These are phyloP conservation scores for Alternaria ventricosa DNA, from an alignment of 2,329 filamentous ascomycete species.

Conservation along the genomic window DNA sequence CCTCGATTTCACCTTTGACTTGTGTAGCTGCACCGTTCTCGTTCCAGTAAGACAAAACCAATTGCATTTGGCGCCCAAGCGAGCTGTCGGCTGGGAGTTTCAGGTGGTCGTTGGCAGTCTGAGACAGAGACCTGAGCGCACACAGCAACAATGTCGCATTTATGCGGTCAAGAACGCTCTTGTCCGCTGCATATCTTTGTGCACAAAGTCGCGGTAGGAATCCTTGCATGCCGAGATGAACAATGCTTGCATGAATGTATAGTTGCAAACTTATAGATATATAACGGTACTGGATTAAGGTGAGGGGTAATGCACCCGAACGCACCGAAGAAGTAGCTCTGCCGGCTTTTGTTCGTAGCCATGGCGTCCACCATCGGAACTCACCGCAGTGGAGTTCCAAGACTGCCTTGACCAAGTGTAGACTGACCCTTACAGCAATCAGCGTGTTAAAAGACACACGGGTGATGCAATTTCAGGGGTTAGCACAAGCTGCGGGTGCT, in stretches of 20 bases:
- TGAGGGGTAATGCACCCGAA: constrained; percentile 15
- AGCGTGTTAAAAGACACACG: background rate
- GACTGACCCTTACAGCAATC: background rate
- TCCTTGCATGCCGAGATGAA: background rate
- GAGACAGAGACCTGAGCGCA: background rate
- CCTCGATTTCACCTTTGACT: constrained; percentile 4
- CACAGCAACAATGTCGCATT: background rate
- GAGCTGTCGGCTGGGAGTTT: background rate
- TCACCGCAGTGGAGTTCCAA: constrained; percentile 8
- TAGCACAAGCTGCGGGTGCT: background rate
- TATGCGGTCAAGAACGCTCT: background rate
- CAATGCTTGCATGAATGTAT: background rate
- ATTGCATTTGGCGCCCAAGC: background rate
- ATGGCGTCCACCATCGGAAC: background rate
- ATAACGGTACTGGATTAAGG: constrained; percentile 11
- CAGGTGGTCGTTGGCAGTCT: background rate
- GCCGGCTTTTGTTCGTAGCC: constrained; percentile 6
- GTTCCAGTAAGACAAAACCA: background rate
- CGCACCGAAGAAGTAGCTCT: constrained; percentile 8
- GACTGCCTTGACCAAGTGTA: background rate
- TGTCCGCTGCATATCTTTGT: background rate
- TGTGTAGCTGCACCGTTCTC: background rate
- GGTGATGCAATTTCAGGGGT: background rate
- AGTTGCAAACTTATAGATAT: background rate
- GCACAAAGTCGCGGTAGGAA: constrained; percentile 1